Evolutionary conservation across 2,329 filamentous ascomycete species (phyloP), one percentile per base, ranked within the genome.

Genomic region (Arthrobotrys sphaeroides): DNA sequence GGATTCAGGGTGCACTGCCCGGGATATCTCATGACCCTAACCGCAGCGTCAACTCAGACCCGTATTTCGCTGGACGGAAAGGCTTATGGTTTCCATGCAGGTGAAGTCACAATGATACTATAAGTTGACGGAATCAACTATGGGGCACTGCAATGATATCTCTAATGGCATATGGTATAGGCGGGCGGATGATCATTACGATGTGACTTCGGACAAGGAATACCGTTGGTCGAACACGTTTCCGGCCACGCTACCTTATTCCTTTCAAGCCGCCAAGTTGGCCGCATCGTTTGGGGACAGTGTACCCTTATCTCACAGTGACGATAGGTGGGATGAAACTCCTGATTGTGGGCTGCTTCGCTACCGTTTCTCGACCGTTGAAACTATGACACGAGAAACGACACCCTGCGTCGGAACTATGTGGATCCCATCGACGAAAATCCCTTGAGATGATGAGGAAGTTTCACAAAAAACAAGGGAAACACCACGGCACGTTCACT

Each of bases 41-140:
- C 43, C n/a, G 24, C 16, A 28, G 36, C 16, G 31, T 22, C n/a
- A 10, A 53, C n/a, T n/a, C 10, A 33, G 53, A 28, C 7, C 62
- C 18, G 53, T 38, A 38, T 70, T 28, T 62, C 42, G 38, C 38
- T 55, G 26, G 24, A 47, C 31, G 9, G 20, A 18, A 49, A 38
- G 40, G 64, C 18, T 60, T 45, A 31, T 36, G 47, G 33, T n/a
- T n/a, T n/a, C n/a, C n/a, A 57, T 75, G 72, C 61, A 65, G 31
- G 64, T 69, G 72, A 75, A 75, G 64, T 75, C 72, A 75, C 57
- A 51, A 75, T 75, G 72, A 75, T 69, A 64, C 57, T 55, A 55
- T 55, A 55, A 20, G 57, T 38, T 38, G 12, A 53, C 20, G 36
- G 13, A 66, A 36, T n/a, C 38, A 59, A n/a, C 47, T 59, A 45